Conservation (phyloP, 176 grass and related monocot genomes). For the Puccinellia tenuiflora region DNA sequence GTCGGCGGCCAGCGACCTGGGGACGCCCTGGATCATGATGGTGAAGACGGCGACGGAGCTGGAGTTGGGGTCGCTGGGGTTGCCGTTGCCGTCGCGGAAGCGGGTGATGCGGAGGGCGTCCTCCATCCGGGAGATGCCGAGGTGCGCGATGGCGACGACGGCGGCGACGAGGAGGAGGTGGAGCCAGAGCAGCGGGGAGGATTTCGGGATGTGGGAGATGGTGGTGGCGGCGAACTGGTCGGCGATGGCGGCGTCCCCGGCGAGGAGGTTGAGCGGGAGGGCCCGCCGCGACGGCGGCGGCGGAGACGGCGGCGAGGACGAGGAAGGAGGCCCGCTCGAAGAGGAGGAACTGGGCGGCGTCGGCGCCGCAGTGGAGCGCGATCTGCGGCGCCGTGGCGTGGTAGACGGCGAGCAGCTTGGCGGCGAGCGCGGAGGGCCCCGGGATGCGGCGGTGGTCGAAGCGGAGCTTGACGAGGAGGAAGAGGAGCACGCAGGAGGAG, state of each 20-base stretch:
- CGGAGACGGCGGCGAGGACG: conserved; percentile 58
- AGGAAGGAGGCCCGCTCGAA: conserved; percentile 90
- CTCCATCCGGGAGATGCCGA: conserved; percentile 83
- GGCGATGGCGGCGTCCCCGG: conserved; percentile 53
- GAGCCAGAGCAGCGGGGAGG: conserved; percentile 78
- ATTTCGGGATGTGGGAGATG: conserved; percentile 76
- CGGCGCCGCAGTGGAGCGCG: conserved; percentile 98
- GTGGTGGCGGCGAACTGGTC: conserved; percentile 91
- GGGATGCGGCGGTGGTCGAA: conserved; percentile 94
- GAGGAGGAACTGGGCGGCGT: conserved; percentile 94
- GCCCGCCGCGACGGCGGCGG: conserved; percentile 41
- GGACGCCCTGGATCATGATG: conserved; percentile 96
- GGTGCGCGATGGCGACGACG: conserved; percentile 70
- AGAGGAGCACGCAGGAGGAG: conserved; percentile 79
- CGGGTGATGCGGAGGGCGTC: conserved; percentile 85
- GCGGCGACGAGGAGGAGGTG: conserved; percentile 68
- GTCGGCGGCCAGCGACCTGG: conserved; percentile 63
- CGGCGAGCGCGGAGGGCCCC: conserved; percentile 71
- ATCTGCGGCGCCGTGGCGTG: conserved; percentile 89
- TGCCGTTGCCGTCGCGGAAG: conserved; percentile 89
- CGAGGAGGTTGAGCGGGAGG: conserved; percentile 79
- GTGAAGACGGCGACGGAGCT: conserved; percentile 90
- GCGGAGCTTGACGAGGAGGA: conserved; percentile 92
- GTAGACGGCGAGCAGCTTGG: conserved; percentile 96
- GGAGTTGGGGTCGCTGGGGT: conserved; percentile 82